A percentile compares a stretch with the other conserved stretches of the same genome.
Conservation (phyloP, 768 basidiomycete species). For the Hydnomerulius pinastri region DNA sequence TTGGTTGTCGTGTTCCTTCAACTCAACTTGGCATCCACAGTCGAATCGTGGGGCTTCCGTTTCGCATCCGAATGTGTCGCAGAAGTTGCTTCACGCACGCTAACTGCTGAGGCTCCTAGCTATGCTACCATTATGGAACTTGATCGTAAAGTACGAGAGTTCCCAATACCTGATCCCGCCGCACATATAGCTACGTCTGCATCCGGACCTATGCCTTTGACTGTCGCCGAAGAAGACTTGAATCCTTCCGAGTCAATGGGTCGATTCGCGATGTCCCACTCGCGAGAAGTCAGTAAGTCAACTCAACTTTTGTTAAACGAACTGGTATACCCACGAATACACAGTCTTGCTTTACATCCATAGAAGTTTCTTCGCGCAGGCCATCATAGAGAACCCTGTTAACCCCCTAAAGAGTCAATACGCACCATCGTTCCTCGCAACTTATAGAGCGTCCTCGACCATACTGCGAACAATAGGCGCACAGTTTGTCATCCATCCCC, state of each 20-base stretch:
- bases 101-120: constrained; percentile 64
- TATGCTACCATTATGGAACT: constrained; percentile 68
- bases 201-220: constrained; percentile 13
- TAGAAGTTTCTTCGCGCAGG: constrained; percentile 70
- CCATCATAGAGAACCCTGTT: constrained; percentile 64
- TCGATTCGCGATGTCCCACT: constrained; percentile 38
- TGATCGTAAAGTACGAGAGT: constrained; percentile 68
- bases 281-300: constrained; percentile 38
- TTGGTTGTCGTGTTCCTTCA: not conserved
- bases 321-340: constrained; percentile 1
- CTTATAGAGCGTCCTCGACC: constrained; percentile 58
- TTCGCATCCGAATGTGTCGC: constrained; percentile 69
- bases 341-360: constrained; percentile 65
- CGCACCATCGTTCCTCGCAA: constrained; percentile 63
- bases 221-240: constrained; percentile 12
- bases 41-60: constrained; percentile 59
- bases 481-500: constrained; percentile 49
- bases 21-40: constrained; percentile 34
- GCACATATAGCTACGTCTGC: constrained; percentile 41
- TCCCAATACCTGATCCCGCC: constrained; percentile 51
- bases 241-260: constrained; percentile 36
- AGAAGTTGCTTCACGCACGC: constrained; percentile 59
- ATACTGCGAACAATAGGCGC: constrained; percentile 54
- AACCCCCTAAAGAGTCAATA: constrained; percentile 70
- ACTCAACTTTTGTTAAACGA: not conserved